Evolutionary conservation across 2,329 filamentous ascomycete species (phyloP).

Genomic region (Juglanconis sp.): DNA sequence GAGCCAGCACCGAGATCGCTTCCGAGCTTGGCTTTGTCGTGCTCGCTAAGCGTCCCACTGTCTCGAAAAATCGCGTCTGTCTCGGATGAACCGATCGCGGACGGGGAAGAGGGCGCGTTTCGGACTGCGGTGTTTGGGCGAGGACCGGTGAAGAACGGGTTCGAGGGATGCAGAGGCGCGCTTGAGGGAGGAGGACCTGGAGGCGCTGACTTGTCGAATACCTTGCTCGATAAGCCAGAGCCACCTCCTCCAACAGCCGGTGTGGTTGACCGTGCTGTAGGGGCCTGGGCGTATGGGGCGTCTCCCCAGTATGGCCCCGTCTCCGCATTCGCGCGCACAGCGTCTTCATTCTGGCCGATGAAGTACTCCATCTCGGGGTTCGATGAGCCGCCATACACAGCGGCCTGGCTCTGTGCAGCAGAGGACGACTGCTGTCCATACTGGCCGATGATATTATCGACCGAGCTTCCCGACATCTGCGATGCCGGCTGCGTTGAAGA

Average conservation of each 20-base stretch:
- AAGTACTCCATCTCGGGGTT: neutral
- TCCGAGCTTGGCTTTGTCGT: neutral
- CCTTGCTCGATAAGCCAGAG: neutral
- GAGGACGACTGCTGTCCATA: conserved; percentile 22
- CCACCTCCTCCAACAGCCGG: neutral
- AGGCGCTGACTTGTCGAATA: neutral
- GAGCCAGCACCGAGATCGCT: neutral
- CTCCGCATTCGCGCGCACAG: neutral
- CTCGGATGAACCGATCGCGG: neutral
- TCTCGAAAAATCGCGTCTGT: neutral
- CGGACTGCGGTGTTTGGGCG: neutral
- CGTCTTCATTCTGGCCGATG: neutral
- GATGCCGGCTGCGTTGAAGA: conserved; percentile 7
- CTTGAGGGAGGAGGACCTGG: neutral
- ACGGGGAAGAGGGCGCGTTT: neutral
- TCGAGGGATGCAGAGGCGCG: neutral
- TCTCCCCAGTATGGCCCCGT: neutral
- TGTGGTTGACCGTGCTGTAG: too few species aligned
- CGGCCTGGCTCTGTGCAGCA: conserved; percentile 2
- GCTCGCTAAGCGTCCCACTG: neutral
- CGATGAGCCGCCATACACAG: neutral
- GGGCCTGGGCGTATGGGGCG: neutral
- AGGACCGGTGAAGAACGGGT: neutral
- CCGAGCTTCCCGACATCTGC: conserved; percentile 27
- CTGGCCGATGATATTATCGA: conserved; percentile 31